These are phyloP conservation scores for Protomyces inouyei DNA, from an alignment of 1,139 yeast species.

Conservation along the genomic window DNA sequence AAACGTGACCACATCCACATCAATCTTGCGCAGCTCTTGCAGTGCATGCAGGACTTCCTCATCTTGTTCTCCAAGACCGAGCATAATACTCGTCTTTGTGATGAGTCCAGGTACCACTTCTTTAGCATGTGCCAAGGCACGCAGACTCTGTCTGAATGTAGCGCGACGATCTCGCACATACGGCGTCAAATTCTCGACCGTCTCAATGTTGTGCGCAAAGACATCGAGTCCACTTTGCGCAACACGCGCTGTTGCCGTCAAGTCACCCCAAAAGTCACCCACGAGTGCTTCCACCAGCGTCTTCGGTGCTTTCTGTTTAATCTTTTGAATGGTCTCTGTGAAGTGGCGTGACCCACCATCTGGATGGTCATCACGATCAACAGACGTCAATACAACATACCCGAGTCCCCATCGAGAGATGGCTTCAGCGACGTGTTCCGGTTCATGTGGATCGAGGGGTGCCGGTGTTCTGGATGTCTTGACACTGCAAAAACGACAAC, in stretches of 20 bases:
- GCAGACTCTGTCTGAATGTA: slow-evolving; percentile 79
- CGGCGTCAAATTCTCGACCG: slow-evolving; percentile 93
- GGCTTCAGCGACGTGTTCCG: slow-evolving; percentile 96
- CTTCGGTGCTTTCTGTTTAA: slow-evolving; percentile 84
- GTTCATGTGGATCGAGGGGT: slow-evolving; percentile 91
- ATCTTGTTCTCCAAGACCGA: slow-evolving; percentile 94
- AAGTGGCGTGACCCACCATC: slow-evolving; percentile 95
- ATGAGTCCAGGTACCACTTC: slow-evolving; percentile 65
- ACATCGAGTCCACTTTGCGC: slow-evolving; percentile 90
- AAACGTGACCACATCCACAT: slow-evolving; percentile 93
- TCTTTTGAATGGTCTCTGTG: slow-evolving; percentile 76
- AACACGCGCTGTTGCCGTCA: slow-evolving; percentile 70
- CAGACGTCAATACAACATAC: slow-evolving; percentile 94
- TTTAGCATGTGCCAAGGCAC: slow-evolving; percentile 77
- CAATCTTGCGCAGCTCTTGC: slow-evolving; percentile 59
- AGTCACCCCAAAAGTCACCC: slow-evolving; percentile 92
- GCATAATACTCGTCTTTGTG: slow-evolving; percentile 92
- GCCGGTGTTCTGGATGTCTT: slow-evolving; percentile 85
- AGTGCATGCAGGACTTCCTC: slow-evolving; percentile 76
- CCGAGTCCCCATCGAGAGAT: slow-evolving; percentile 98
- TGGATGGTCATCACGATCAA: slow-evolving; percentile 87
- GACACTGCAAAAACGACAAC: slow-evolving; percentile 95
- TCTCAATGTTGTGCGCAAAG: slow-evolving; percentile 94
- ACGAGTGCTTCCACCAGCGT: slow-evolving; percentile 88
- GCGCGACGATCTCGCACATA: slow-evolving; percentile 95